phyloP scores from a whole-genome alignment of 2,329 filamentous ascomycete species.

The Penicillium sp. region DNA sequence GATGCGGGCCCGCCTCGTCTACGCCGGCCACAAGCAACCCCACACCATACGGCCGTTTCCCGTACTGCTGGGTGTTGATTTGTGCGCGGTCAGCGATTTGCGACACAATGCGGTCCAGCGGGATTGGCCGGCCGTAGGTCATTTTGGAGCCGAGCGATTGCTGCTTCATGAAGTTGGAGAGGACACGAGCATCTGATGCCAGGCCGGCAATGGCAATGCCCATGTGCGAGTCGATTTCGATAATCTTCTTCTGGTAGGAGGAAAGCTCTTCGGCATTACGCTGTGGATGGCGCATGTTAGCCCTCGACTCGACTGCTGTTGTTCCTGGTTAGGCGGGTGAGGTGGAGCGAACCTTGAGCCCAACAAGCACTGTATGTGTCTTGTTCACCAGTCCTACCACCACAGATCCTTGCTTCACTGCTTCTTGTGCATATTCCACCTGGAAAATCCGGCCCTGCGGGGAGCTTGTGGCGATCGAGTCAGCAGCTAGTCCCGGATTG shows the following conservation, averaged over 20 bases:
- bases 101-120: constrained; percentile 78
- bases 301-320: constrained; percentile 5
- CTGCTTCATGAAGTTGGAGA: constrained; percentile 99
- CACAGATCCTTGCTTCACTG: constrained; percentile 97
- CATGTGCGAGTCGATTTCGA: constrained; percentile 90
- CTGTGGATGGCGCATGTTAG: constrained; percentile 44
- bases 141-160: constrained; percentile 93
- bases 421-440: constrained; percentile 97
- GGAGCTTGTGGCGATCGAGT: constrained; percentile 56
- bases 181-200: constrained; percentile 93
- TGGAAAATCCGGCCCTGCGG: constrained; percentile 99
- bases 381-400: constrained; percentile 97
- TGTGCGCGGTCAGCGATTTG: constrained; percentile 96
- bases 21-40: constrained; percentile 88
- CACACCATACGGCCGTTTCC: constrained; percentile 92
- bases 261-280: constrained; percentile 98
- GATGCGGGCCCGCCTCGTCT: constrained; percentile 86
- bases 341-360: constrained; percentile 69
- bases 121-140: constrained; percentile 90
- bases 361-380: constrained; percentile 91
- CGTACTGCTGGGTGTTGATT: constrained; percentile 96
- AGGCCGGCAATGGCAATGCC: constrained; percentile 94
- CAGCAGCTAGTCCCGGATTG: constrained; percentile 12
- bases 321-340: constrained; percentile 1
- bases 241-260: constrained; percentile 99